phyloP scores from a whole-genome alignment of 108 stramenopile genomes.

The Cyclostephanos tholiformis region DNA sequence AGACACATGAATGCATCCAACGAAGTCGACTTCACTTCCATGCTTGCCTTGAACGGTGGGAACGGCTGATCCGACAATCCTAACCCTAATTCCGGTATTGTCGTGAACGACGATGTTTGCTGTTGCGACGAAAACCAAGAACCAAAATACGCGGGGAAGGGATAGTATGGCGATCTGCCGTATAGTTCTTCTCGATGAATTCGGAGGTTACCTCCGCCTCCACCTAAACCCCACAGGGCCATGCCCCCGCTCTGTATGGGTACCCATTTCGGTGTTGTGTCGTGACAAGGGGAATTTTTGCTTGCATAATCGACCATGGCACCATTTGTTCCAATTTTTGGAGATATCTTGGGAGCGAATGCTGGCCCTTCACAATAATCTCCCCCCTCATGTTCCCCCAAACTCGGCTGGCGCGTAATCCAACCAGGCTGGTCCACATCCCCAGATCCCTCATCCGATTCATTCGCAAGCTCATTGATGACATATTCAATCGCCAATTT shows the following conservation, averaged over 20 bases:
- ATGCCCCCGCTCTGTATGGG: conserved; percentile 69
- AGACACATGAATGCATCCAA: conserved; percentile 86
- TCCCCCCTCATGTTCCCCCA: neutral
- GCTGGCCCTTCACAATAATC: neutral
- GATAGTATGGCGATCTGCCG: neutral
- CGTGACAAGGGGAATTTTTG: conserved; percentile 25
- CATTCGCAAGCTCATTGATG: conserved; percentile 32
- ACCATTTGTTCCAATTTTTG: conserved; percentile 49
- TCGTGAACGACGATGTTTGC: conserved; percentile 12
- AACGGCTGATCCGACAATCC: conserved; percentile 59
- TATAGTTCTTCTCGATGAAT: conserved; percentile 69
- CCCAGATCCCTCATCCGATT: conserved; percentile 9
- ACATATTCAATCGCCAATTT: conserved; percentile 59
- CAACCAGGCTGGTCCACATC: conserved; percentile 19
- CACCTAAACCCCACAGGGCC: conserved; percentile 57
- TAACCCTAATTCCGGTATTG: conserved; percentile 31
- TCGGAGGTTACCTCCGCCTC: conserved; percentile 68
- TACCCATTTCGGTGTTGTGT: conserved; percentile 57
- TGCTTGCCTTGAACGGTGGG: conserved; percentile 68
- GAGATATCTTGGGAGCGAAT: neutral
- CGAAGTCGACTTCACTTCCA: conserved; percentile 70
- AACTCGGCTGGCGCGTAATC: neutral
- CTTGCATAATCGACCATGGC: conserved; percentile 11
- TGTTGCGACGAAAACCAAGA: conserved; percentile 9
- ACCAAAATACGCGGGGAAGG: neutral